These are phyloP conservation scores for Gloeopeniophorella convolvens DNA, from an alignment of 768 basidiomycete species.

Conservation along the genomic window DNA sequence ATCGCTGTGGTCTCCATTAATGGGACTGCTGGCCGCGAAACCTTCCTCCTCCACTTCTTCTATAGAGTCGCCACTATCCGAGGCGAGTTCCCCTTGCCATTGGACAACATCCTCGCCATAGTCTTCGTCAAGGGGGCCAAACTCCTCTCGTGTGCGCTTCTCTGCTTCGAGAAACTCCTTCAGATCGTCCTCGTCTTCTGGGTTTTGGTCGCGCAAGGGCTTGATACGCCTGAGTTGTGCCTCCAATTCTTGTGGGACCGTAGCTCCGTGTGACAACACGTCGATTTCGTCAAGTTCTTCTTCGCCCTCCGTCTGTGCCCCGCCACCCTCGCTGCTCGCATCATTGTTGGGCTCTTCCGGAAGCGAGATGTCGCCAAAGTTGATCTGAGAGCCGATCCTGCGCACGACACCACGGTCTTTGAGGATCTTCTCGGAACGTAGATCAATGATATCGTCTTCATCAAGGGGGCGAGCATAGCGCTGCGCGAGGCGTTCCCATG, in stretches of 20 bases:
- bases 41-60: conserved; percentile 17
- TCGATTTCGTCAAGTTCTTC: conserved; percentile 55
- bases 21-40: conserved; percentile 11
- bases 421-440: conserved; percentile 52
- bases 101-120: conserved; percentile 22
- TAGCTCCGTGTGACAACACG: conserved; percentile 34
- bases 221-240: conserved; percentile 29
- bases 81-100: conserved; percentile 25
- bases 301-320: conserved; percentile 41
- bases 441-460: conserved; percentile 75
- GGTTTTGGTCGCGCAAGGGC: conserved; percentile 39
- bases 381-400: conserved; percentile 32
- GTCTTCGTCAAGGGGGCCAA: conserved; percentile 41
- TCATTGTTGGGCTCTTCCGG: conserved; percentile 29
- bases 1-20: conserved; percentile 16
- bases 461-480: conserved; percentile 61
- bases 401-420: conserved; percentile 67
- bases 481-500: conserved; percentile 64
- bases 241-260: conserved; percentile 29
- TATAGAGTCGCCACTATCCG: conserved; percentile 21
- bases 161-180: conserved; percentile 64
- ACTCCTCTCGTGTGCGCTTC: conserved; percentile 40
- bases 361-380: conserved; percentile 49
- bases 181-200: conserved; percentile 56
- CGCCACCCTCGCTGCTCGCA: conserved; percentile 32